Evolutionary conservation across 2,329 filamentous ascomycete genomes (phyloP).

Genomic region (Cladobotryum protrusum): DNA sequence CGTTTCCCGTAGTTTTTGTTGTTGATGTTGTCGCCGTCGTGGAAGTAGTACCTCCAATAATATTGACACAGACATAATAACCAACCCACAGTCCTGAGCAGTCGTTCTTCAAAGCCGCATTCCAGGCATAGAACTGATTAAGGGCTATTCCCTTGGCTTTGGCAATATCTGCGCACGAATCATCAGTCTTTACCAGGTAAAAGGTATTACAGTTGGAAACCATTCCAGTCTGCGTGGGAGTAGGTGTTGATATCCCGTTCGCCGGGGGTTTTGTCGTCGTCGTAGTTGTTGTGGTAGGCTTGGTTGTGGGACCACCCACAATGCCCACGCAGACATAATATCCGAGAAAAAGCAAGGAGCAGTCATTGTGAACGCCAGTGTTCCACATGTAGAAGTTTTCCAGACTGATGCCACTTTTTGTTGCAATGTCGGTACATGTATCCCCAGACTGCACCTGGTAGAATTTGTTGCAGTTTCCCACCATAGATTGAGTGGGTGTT

Average conservation of each 20-base stretch:
- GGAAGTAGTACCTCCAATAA: slow-evolving; percentile 4
- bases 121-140: slow-evolving; percentile 19
- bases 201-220: slow-evolving; percentile 24
- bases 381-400: no score
- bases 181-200: slow-evolving; percentile 16
- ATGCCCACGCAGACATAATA: no score
- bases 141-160: slow-evolving; percentile 16
- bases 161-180: slow-evolving; percentile 21
- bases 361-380: no score
- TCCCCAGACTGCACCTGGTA: no score
- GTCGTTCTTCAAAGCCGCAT: slow-evolving; percentile 10
- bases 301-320: no score
- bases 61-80: slow-evolving; percentile 12
- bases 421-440: no score
- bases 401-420: no score
- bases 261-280: neutral
- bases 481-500: no score
- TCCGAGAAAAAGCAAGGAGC: no score
- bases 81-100: slow-evolving; percentile 13
- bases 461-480: no score
- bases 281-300: neutral
- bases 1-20: neutral
- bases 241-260: slow-evolving; percentile 21
- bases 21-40: neutral
- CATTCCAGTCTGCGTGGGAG: slow-evolving; percentile 24